Evolutionary conservation across 495 filamentous ascomycete species (phyloP), one percentile per base, ranked within the genome.

Genomic region (Aspergillus ellipticus): DNA sequence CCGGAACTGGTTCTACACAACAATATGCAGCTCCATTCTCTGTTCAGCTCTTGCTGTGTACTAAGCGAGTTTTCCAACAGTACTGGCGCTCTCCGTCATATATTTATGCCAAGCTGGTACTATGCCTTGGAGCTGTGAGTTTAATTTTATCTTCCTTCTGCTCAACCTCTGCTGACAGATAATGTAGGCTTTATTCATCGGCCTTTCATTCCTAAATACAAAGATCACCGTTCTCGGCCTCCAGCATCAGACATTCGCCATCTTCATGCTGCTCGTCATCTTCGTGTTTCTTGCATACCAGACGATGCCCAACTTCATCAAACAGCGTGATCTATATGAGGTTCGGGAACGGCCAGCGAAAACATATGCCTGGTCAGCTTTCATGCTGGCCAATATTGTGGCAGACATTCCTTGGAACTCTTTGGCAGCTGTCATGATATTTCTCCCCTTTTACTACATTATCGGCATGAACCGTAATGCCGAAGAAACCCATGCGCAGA

Each of bases 181-280:
- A 8, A 57, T 82, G 76, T 4, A 76, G 70, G 53, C 79, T 1
- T 74, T 92, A n/a, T 92, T 94, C 73, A 89, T 90, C 65, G 89
- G 89, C 17, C 89, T 95, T 72, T 87, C 88, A 45, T 92, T 95
- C 73, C 87, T 81, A 76, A 37, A 61, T 3, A 52, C 53, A 19
- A 20, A 78, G 37, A 86, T 83, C 66, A 78, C 79, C 2, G 69
- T 84, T 9, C 87, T 91, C 63, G 90, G 89, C 37, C 80, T 94
- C 6, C 89, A 92, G 63, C 91, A 93, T 62, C 87, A 91, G 63
- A 85, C 91, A 68, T 93, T 92, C 63, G 75, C 82, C 61, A 84
- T 95, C 68, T 92, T 96, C 78, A 83, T 90, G 74, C 71, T 96
- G 13, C 69, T 90, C 39, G 88, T 82, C 8, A 79, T 94, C 48